These are phyloP conservation scores for Tylopilus vinaceipallidus DNA, from an alignment of 768 basidiomycete genomes.

Conservation along the genomic window DNA sequence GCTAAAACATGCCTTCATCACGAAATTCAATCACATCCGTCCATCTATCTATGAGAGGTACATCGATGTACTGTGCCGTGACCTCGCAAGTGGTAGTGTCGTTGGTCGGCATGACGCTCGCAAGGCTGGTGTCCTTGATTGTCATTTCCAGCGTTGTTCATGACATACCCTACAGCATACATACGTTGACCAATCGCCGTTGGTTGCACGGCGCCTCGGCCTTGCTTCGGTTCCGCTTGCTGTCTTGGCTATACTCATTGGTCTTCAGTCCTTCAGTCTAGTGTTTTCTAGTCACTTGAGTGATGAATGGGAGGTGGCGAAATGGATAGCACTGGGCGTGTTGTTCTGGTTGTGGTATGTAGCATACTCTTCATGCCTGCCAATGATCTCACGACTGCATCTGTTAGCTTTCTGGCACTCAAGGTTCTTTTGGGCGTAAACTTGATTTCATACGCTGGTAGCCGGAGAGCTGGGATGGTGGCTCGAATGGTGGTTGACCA, in stretches of 20 bases:
- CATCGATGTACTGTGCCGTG: slow-evolving; percentile 92
- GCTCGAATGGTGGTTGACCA: slow-evolving; percentile 68
- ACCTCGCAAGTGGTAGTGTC: slow-evolving; percentile 78
- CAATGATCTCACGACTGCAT: background rate
- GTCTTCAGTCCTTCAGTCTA: slow-evolving; percentile 65
- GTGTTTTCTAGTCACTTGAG: slow-evolving; percentile 49
- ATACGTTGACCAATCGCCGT: slow-evolving; percentile 93
- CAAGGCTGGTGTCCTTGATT: slow-evolving; percentile 47
- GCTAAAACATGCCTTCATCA: slow-evolving; percentile 99
- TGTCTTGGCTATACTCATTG: slow-evolving; percentile 74
- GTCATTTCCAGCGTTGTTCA: slow-evolving; percentile 1
- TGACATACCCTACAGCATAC: slow-evolving; percentile 53
- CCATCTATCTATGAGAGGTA: slow-evolving; percentile 94
- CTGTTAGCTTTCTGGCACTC: slow-evolving; percentile 70
- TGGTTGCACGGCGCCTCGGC: slow-evolving; percentile 90
- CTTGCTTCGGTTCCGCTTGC: slow-evolving; percentile 92
- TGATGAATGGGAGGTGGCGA: slow-evolving; percentile 44
- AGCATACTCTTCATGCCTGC: slow-evolving; percentile 8
- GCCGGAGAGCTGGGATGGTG: slow-evolving; percentile 75
- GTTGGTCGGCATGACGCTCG: slow-evolving; percentile 64
- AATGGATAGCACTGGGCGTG: slow-evolving; percentile 63
- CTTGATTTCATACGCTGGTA: slow-evolving; percentile 78
- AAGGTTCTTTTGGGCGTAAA: slow-evolving; percentile 93
- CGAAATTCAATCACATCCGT: slow-evolving; percentile 98
- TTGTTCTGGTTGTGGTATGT: slow-evolving; percentile 85